A percentile compares a stretch with the other conserved stretches of the same genome.
Conservation (phyloP, 1,139 yeast species). For the Ashbya aceris region DNA sequence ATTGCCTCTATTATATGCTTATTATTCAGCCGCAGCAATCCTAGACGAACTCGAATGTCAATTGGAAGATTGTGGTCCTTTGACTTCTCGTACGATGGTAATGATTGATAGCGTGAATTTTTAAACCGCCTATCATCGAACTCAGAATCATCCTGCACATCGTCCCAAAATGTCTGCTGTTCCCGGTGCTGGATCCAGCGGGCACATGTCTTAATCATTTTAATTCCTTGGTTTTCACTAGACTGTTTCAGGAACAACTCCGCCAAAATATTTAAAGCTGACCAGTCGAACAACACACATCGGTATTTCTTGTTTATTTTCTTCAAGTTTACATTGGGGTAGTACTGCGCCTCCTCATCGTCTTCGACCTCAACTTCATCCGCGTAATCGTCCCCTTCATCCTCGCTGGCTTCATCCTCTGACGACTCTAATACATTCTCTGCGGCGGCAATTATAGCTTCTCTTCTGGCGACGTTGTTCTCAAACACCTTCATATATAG, state of each 20-base stretch:
- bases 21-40: conserved; percentile 58
- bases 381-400: conserved; percentile 8
- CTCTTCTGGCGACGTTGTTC: conserved; percentile 35
- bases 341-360: conserved; percentile 21
- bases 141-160: conserved; percentile 64
- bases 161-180: conserved; percentile 79
- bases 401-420: conserved; percentile 18
- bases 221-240: conserved; percentile 49
- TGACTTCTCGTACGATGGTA: conserved; percentile 32
- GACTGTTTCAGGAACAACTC: conserved; percentile 67
- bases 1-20: conserved; percentile 63
- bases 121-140: conserved; percentile 61
- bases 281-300: conserved; percentile 64
- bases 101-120: conserved; percentile 34
- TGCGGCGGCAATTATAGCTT: conserved; percentile 24
- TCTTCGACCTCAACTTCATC: conserved; percentile 19
- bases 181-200: conserved; percentile 76
- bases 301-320: conserved; percentile 23
- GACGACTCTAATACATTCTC: conserved; percentile 29
- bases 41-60: conserved; percentile 77
- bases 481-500: conserved; percentile 62
- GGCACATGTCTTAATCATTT: conserved; percentile 57
- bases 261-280: conserved; percentile 72
- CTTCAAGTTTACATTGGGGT: conserved; percentile 22
- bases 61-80: conserved; percentile 56